Evolutionary conservation across 2,329 filamentous ascomycete genomes (phyloP).

Genomic region (Fusarium miscanthi): DNA sequence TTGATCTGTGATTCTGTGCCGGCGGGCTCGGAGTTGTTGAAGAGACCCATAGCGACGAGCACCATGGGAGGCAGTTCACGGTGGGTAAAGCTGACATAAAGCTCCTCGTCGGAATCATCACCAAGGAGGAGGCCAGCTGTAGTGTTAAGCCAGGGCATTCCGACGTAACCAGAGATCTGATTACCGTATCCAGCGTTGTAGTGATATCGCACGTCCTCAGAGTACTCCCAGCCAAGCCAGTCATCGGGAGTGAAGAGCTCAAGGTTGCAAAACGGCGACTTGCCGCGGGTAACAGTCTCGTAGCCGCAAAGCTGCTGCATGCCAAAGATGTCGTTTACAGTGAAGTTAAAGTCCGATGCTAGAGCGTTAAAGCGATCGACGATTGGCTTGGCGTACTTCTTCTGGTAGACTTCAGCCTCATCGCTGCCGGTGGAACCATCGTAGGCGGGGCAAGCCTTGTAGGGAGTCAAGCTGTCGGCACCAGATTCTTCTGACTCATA

Average conservation of each 20-base stretch:
- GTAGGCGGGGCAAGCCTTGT: constrained; percentile 73
- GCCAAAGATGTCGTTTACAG: constrained; percentile 69
- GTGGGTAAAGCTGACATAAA: constrained; percentile 76
- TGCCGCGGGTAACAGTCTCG: constrained; percentile 71
- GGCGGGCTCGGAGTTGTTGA: constrained; percentile 73
- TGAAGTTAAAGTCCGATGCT: constrained; percentile 71
- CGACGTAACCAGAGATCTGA: constrained; percentile 65
- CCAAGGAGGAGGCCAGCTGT: constrained; percentile 63
- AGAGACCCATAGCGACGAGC: constrained; percentile 73
- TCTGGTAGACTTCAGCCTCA: constrained; percentile 61
- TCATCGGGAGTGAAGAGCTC: constrained; percentile 69
- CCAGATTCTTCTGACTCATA: constrained; percentile 67
- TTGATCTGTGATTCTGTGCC: constrained; percentile 61
- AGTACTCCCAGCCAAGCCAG: constrained; percentile 75
- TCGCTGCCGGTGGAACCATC: constrained; percentile 66
- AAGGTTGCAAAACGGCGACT: constrained; percentile 70
- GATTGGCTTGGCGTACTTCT: constrained; percentile 70
- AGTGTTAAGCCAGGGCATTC: constrained; percentile 74
- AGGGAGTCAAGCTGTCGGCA: constrained; percentile 71
- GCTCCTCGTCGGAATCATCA: constrained; percentile 58
- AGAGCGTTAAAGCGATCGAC: constrained; percentile 64
- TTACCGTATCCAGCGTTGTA: constrained; percentile 75
- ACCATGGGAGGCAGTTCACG: constrained; percentile 75
- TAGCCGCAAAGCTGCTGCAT: constrained; percentile 76
- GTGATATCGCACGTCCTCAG: constrained; percentile 71